phyloP scores from a whole-genome alignment of 31 red algal genomes.

The Asparagopsis taxiformis region DNA sequence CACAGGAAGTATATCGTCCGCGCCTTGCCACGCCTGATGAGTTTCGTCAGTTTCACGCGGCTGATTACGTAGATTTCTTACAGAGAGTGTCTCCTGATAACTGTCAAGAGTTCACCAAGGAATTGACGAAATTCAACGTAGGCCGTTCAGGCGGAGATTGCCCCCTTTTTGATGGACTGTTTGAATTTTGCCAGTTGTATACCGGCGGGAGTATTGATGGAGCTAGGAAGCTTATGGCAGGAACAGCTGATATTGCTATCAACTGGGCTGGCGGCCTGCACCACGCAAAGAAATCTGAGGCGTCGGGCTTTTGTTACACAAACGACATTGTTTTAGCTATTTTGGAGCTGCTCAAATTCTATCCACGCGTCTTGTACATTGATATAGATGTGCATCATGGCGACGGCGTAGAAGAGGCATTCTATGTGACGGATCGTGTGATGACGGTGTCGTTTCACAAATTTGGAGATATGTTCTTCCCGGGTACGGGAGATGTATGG shows the following conservation, averaged over 20 bases:
- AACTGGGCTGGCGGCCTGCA: constrained; percentile 99
- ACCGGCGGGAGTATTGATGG: constrained; percentile 92
- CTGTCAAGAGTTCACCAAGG: constrained; percentile 63
- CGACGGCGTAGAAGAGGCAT: constrained; percentile 99
- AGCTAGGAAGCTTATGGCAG: constrained; percentile 84
- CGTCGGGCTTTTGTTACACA: constrained; percentile 98
- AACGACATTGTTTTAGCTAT: constrained; percentile 99
- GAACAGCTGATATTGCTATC: constrained; percentile 90
- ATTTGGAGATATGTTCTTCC: constrained; percentile 97
- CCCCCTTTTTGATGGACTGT: constrained; percentile 96
- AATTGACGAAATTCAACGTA: constrained; percentile 87
- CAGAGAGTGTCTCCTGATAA: constrained; percentile 88
- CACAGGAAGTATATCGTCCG: constrained; percentile 90
- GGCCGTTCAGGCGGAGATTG: constrained; percentile 90
- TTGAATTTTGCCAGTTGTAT: constrained; percentile 96
- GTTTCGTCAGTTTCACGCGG: constrained; percentile 88
- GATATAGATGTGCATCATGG: constrained; percentile 99
- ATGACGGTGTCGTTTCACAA: constrained; percentile 99
- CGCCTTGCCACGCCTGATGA: constrained; percentile 81
- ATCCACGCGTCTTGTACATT: constrained; percentile 94
- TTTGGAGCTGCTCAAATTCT: constrained; percentile 92
- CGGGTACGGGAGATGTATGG: constrained; percentile 94
- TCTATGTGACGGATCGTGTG: constrained; percentile 97
- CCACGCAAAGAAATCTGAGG: constrained; percentile 97
- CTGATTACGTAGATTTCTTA: constrained; percentile 96